Evolutionary conservation across 2,329 filamentous ascomycete genomes (phyloP).

Genomic region (Talaromyces atroroseus): DNA sequence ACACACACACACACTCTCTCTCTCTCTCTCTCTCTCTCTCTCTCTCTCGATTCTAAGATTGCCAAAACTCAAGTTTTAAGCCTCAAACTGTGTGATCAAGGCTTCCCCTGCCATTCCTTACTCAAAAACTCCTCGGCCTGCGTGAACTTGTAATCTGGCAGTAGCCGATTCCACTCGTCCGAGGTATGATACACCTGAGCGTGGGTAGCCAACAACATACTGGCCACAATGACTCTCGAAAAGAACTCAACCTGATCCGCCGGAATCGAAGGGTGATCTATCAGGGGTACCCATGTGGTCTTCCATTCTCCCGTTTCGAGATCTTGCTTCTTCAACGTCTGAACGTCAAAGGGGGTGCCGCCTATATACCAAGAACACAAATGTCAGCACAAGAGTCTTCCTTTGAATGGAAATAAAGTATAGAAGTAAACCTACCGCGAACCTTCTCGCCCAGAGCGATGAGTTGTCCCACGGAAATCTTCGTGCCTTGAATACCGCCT

Average conservation of each 20-base stretch:
- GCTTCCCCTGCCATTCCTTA: slow-evolving; percentile 22
- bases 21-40: too few species aligned
- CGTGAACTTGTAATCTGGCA: slow-evolving; percentile 32
- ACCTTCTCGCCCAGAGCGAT: slow-evolving; percentile 31
- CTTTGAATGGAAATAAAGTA: too few species aligned
- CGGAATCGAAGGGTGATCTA: slow-evolving; percentile 26
- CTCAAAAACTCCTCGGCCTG: slow-evolving; percentile 25
- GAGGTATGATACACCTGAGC: slow-evolving; percentile 22
- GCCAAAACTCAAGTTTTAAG: too few species aligned
- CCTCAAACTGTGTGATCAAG: slow-evolving; percentile 7
- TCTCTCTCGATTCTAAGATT: too few species aligned
- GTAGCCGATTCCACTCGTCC: slow-evolving; percentile 32
- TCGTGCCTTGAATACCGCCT: slow-evolving; percentile 35
- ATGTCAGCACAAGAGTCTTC: not conserved
- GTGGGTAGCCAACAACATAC: slow-evolving; percentile 21
- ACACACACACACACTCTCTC: too few species aligned
- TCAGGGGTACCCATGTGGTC: slow-evolving; percentile 20
- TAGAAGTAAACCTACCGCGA: slow-evolving; percentile 26
- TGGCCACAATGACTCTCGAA: slow-evolving; percentile 16
- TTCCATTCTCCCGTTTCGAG: slow-evolving; percentile 23
- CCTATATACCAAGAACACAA: too few species aligned
- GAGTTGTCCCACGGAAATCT: slow-evolving; percentile 25
- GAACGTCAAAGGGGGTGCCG: slow-evolving; percentile 19
- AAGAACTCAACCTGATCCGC: slow-evolving; percentile 22
- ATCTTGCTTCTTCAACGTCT: slow-evolving; percentile 28